phyloP scores from a whole-genome alignment of 176 grass and related monocot genomes.

The Musa itinerans region DNA sequence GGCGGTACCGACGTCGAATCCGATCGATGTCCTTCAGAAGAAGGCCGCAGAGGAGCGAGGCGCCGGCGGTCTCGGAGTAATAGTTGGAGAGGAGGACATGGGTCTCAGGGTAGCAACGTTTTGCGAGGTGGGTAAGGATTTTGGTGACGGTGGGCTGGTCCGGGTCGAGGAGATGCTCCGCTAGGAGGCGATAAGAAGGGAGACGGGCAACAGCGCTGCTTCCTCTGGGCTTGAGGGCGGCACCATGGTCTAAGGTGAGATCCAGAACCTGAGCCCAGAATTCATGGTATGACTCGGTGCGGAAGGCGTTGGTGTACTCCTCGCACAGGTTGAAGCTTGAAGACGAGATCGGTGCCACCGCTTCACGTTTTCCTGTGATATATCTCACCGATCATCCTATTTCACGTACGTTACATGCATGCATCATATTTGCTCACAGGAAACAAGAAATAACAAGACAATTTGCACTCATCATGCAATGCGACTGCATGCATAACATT shows the following conservation, averaged over 20 bases:
- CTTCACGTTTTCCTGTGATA: slow-evolving; percentile 10
- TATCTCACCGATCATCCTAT: slow-evolving; percentile 17
- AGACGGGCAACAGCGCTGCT: slow-evolving; percentile 24
- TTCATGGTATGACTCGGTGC: slow-evolving; percentile 87
- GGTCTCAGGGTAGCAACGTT: slow-evolving; percentile 21
- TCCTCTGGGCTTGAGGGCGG: slow-evolving; percentile 32
- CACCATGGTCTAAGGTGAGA: slow-evolving; percentile 73
- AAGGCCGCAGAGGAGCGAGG: slow-evolving; percentile 65
- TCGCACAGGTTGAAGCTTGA: slow-evolving; percentile 58
- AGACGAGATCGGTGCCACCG: slow-evolving; percentile 17
- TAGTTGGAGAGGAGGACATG: slow-evolving; percentile 50
- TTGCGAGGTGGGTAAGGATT: slow-evolving; percentile 32
- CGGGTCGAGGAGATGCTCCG: slow-evolving; percentile 80
- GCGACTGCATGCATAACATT: neutral
- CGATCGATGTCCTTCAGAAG: slow-evolving; percentile 71
- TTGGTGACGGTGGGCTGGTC: slow-evolving; percentile 50
- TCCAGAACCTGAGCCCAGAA: slow-evolving; percentile 90
- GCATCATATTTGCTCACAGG: neutral
- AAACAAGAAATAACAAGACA: slow-evolving; percentile 1
- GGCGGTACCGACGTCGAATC: slow-evolving; percentile 56
- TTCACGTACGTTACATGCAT: neutral
- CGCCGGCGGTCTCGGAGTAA: slow-evolving; percentile 61
- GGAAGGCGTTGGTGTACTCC: slow-evolving; percentile 85
- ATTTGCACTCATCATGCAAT: neutral
- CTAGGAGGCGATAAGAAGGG: slow-evolving; percentile 59